Evolutionary conservation across 2,329 filamentous ascomycete genomes (phyloP).

Genomic region (Colletotrichum kahawae): DNA sequence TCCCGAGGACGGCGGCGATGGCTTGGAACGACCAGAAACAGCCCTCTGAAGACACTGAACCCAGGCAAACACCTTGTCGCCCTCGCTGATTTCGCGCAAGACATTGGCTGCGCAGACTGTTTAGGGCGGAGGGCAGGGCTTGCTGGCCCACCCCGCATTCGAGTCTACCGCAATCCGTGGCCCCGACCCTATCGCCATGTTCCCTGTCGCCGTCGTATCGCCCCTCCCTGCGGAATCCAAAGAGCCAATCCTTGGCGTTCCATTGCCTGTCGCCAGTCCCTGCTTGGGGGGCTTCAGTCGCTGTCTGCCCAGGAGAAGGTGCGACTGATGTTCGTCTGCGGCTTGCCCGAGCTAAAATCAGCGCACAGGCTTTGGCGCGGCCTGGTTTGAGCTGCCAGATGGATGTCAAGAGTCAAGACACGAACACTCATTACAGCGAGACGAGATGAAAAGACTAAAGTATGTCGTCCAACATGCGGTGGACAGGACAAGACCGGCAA

Average conservation of each 20-base stretch:
- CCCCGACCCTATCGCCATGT: not conserved
- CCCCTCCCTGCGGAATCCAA: not conserved
- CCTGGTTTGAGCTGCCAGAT: not conserved
- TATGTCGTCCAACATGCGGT: not conserved
- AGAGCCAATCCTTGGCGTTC: constrained; percentile 4
- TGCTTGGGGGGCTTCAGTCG: not conserved
- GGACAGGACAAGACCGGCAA: not conserved
- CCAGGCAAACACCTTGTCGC: not conserved
- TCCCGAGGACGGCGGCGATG: not conserved
- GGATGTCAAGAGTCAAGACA: not conserved
- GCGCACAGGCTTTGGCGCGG: not conserved
- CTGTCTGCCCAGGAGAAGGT: not conserved
- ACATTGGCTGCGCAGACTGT: not conserved
- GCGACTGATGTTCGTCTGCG: not conserved
- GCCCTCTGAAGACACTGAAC: not conserved
- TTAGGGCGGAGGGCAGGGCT: not conserved
- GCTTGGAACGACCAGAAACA: not conserved
- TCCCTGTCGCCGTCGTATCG: constrained; percentile 14
- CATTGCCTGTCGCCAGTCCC: not conserved
- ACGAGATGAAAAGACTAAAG: not conserved
- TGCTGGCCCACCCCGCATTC: not conserved
- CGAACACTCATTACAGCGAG: not conserved
- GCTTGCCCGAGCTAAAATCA: not conserved
- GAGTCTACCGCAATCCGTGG: not conserved
- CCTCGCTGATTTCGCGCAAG: not conserved